phyloP scores from a whole-genome alignment of 1,284 basidiomycete species.

The Exobasidium rhododendri region DNA sequence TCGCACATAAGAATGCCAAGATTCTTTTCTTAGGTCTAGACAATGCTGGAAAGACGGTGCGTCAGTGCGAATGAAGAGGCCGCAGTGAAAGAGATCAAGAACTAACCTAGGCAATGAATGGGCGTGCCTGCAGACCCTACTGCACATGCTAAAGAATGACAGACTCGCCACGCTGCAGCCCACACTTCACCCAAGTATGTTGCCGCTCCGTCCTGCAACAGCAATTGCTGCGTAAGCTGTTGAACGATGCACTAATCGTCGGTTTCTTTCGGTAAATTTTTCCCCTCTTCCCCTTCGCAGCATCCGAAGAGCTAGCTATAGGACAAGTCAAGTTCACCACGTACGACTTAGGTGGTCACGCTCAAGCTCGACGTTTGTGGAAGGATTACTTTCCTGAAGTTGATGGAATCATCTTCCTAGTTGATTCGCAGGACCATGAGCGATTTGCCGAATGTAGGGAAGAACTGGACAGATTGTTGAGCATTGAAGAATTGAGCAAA shows the following conservation, averaged over 20 bases:
- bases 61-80: too few relatives aligned
- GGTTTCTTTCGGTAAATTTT: slow-evolving; percentile 37
- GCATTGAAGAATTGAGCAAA: slow-evolving; percentile 76
- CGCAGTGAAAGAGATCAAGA: neutral
- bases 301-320: slow-evolving; percentile 97
- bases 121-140: slow-evolving; percentile 69
- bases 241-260: too few relatives aligned
- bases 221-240: too few relatives aligned
- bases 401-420: slow-evolving; percentile 96
- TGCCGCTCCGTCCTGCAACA: too few relatives aligned
- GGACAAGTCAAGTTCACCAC: slow-evolving; percentile 99
- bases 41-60: slow-evolving; percentile 97
- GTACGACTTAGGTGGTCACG: slow-evolving; percentile 96
- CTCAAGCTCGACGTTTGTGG: slow-evolving; percentile 97
- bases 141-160: slow-evolving; percentile 99
- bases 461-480: slow-evolving; percentile 89
- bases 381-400: slow-evolving; percentile 99
- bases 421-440: slow-evolving; percentile 94
- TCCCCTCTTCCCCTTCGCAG: slow-evolving; percentile 59
- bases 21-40: slow-evolving; percentile 96
- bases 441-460: slow-evolving; percentile 94
- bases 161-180: slow-evolving; percentile 95
- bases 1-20: slow-evolving; percentile 98
- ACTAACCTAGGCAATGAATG: neutral
- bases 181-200: slow-evolving; percentile 93